A percentile compares a stretch with the other conserved stretches of the same genome.
These are phyloP conservation scores for Amaranthus tricolor DNA, from an alignment of 179 eudicot species.

Conservation along the genomic window DNA sequence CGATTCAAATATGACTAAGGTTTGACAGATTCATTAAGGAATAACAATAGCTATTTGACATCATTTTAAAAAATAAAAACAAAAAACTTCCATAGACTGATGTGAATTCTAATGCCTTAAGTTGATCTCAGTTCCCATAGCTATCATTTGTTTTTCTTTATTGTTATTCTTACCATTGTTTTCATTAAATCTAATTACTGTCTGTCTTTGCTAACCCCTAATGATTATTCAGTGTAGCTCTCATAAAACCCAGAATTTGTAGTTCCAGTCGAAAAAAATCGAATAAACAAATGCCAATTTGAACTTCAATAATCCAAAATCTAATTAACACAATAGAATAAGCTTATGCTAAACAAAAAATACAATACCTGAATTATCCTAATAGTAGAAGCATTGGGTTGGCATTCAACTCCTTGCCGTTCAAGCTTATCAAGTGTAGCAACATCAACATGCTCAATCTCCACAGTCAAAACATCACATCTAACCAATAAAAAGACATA, in stretches of 20 bases:
- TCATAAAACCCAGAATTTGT: background rate
- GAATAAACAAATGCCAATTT: background rate
- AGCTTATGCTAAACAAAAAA: background rate
- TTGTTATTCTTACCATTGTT: no score
- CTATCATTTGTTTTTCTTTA: no score
- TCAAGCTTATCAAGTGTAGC: slow-evolving; percentile 83
- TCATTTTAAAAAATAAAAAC: no score
- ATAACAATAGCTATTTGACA: no score
- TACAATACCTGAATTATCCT: slow-evolving; percentile 76
- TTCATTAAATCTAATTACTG: no score
- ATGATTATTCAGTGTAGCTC: no score
- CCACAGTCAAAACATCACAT: slow-evolving; percentile 78
- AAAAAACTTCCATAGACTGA: no score
- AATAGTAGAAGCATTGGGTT: slow-evolving; percentile 93
- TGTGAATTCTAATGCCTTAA: no score
- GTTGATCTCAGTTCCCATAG: no score
- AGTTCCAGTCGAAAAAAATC: background rate
- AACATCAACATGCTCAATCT: slow-evolving; percentile 94
- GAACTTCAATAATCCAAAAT: background rate
- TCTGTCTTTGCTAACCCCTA: no score
- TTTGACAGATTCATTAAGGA: no score
- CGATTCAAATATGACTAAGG: no score
- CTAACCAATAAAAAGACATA: slow-evolving; percentile 41
- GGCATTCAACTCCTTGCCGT: slow-evolving; percentile 76
- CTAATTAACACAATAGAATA: background rate